Conservation (phyloP, 2,329 filamentous ascomycete species). For the Epichloe elymi region DNA sequence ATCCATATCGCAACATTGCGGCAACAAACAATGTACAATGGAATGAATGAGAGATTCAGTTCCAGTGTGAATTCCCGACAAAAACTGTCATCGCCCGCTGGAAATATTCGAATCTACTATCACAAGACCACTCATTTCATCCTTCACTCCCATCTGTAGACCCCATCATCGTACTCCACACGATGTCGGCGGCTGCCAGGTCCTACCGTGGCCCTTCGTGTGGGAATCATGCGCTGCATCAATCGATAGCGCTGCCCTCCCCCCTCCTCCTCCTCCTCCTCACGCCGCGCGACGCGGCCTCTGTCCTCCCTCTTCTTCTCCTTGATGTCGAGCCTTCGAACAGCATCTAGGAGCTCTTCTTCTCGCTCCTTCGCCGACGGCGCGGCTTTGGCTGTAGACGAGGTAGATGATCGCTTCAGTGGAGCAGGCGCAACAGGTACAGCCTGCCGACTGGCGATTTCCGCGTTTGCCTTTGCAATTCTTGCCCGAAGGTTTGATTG, state of each 20-base stretch:
- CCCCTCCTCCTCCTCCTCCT: slow-evolving; percentile 27
- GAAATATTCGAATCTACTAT: too few species aligned
- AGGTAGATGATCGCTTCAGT: slow-evolving; percentile 11
- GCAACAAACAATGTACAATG: too few species aligned
- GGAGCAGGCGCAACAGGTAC: slow-evolving; percentile 16
- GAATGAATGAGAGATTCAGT: not conserved
- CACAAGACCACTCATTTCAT: not conserved
- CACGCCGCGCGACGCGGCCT: slow-evolving; percentile 9
- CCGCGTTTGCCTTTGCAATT: slow-evolving; percentile 29
- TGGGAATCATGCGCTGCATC: slow-evolving; percentile 27
- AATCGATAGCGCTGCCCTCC: slow-evolving; percentile 26
- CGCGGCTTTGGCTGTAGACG: slow-evolving; percentile 12
- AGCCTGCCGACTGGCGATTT: slow-evolving; percentile 25
- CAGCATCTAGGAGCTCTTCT: slow-evolving; percentile 21
- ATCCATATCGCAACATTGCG: too few species aligned
- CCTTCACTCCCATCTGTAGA: slow-evolving; percentile 27
- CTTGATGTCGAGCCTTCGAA: slow-evolving; percentile 21
- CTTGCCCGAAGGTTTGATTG: slow-evolving; percentile 13
- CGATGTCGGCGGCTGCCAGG: slow-evolving; percentile 22
- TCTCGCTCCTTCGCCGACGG: slow-evolving; percentile 9
- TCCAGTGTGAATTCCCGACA: too few species aligned
- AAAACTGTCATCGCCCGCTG: too few species aligned
- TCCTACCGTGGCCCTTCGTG: slow-evolving; percentile 23
- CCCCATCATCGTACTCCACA: slow-evolving; percentile 24
- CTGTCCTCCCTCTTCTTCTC: slow-evolving; percentile 18